Evolutionary conservation across 345 rosid genomes (phyloP).

Genomic region (Moricandia arvensis): DNA sequence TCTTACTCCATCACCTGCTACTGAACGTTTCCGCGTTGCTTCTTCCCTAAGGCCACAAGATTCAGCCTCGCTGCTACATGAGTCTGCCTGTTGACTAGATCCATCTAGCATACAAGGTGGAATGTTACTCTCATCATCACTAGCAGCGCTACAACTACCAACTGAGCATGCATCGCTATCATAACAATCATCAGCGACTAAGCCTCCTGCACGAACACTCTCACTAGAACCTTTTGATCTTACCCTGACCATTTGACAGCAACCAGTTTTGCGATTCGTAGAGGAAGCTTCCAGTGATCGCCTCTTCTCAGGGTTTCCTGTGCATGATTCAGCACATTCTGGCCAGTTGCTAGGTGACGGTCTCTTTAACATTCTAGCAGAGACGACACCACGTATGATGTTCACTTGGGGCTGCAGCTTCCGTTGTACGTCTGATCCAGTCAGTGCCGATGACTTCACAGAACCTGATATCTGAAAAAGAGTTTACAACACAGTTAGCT

Average conservation of each 20-base stretch:
- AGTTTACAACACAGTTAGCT: conserved; percentile 28
- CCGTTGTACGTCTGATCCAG: conserved; percentile 34
- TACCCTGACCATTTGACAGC: conserved; percentile 47
- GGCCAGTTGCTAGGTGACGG: conserved; percentile 38
- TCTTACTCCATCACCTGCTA: conserved; percentile 16
- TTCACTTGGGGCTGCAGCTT: conserved; percentile 33
- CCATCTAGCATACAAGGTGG: conserved; percentile 33
- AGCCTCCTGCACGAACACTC: conserved; percentile 33
- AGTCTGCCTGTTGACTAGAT: conserved; percentile 36
- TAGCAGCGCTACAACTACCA: conserved; percentile 66
- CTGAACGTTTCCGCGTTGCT: conserved; percentile 30
- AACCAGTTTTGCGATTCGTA: conserved; percentile 2
- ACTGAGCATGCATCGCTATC: conserved; percentile 57
- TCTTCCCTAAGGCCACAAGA: conserved; percentile 34
- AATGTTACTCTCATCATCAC: conserved; percentile 34
- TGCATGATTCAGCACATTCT: conserved; percentile 41
- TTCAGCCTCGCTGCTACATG: conserved; percentile 54
- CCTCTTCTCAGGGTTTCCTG: conserved; percentile 44
- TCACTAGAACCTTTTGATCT: conserved; percentile 35
- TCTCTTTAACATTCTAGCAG: conserved; percentile 48
- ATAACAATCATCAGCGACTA: conserved; percentile 34
- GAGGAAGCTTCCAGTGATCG: conserved; percentile 24
- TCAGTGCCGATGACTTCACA: conserved; percentile 31
- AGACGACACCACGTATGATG: conserved; percentile 29
- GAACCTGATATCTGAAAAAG: conserved; percentile 44